Evolutionary conservation across 805 yeast genomes (phyloP).

Genomic region (Diddensiella santjacobensis): DNA sequence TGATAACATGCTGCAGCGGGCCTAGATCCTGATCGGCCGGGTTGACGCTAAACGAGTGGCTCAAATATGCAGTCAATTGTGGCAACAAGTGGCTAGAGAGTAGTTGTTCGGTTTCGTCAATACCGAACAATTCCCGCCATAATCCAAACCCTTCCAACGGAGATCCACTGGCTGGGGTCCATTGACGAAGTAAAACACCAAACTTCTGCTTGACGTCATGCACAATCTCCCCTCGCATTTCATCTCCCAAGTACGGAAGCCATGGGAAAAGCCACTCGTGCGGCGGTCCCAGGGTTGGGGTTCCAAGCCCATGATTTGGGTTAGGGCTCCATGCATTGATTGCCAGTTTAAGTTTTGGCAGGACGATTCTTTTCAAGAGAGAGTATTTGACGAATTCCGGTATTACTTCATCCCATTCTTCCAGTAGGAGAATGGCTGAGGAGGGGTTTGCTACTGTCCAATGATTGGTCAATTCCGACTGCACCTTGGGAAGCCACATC

Average conservation of each 20-base stretch:
- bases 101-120: slow-evolving; percentile 13
- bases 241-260: slow-evolving; percentile 32
- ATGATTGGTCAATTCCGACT: slow-evolving; percentile 26
- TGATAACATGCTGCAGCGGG: slow-evolving; percentile 21
- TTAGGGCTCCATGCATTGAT: slow-evolving; percentile 39
- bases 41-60: slow-evolving; percentile 23
- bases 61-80: slow-evolving; percentile 17
- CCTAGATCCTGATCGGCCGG: slow-evolving; percentile 28
- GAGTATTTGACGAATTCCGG: slow-evolving; percentile 31
- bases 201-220: slow-evolving; percentile 27
- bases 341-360: slow-evolving; percentile 37
- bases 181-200: slow-evolving; percentile 14
- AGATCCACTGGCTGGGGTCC: slow-evolving; percentile 14
- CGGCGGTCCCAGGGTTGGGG: slow-evolving; percentile 10
- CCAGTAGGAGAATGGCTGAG: slow-evolving; percentile 37
- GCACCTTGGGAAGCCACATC: slow-evolving; percentile 37
- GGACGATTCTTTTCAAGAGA: slow-evolving; percentile 33
- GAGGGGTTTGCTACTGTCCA: slow-evolving; percentile 43
- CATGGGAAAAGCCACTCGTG: slow-evolving; percentile 40
- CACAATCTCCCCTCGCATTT: slow-evolving; percentile 20
- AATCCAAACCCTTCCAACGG: slow-evolving; percentile 10
- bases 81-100: slow-evolving; percentile 19
- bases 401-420: slow-evolving; percentile 42
- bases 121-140: slow-evolving; percentile 21
- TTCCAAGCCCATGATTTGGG: slow-evolving; percentile 2